phyloP scores from a whole-genome alignment of 1,284 basidiomycete genomes.

The Neonothopanus nambi region DNA sequence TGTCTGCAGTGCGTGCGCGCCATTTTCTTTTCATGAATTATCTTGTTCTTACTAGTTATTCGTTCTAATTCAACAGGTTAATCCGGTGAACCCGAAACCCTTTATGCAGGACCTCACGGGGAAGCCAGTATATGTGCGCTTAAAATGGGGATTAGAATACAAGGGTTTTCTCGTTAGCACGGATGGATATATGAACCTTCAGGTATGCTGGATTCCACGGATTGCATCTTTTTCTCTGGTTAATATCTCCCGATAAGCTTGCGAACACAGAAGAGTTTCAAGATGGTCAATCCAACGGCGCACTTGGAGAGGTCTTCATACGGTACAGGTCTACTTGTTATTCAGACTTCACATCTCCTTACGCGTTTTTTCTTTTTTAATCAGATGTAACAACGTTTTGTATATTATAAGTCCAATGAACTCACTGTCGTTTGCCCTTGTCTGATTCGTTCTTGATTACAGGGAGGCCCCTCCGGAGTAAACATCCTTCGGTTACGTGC shows the following conservation, averaged over 20 bases:
- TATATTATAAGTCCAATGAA: conserved; percentile 78
- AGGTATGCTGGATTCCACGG: conserved; percentile 53
- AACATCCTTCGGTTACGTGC: not conserved
- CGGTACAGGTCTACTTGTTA: conserved; percentile 53
- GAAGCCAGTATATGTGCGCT: conserved; percentile 90
- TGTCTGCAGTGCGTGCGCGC: conserved; percentile 49
- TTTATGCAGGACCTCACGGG: conserved; percentile 98
- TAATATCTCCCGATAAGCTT: conserved; percentile 52
- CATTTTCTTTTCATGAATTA: conserved; percentile 18
- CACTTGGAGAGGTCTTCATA: conserved; percentile 98
- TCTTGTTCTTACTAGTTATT: conserved; percentile 3
- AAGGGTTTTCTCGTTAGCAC: conserved; percentile 98
- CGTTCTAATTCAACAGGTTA: conserved; percentile 51
- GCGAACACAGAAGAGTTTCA: conserved; percentile 99
- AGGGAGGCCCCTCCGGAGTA: conserved; percentile 65
- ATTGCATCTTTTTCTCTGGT: not conserved
- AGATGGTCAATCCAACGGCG: conserved; percentile 93
- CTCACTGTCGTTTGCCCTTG: not conserved
- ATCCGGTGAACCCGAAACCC: conserved; percentile 97
- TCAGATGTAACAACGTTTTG: conserved; percentile 86
- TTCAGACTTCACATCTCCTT: conserved; percentile 11
- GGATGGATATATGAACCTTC: conserved; percentile 99
- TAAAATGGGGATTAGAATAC: conserved; percentile 99
- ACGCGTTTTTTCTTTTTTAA: not conserved
- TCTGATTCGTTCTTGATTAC: conserved; percentile 45